A percentile compares a stretch with the other conserved stretches of the same genome.
These are phyloP conservation scores for Stagonosporopsis cucurbitacearum DNA, from an alignment of 2,329 filamentous ascomycete genomes.

Conservation along the genomic window DNA sequence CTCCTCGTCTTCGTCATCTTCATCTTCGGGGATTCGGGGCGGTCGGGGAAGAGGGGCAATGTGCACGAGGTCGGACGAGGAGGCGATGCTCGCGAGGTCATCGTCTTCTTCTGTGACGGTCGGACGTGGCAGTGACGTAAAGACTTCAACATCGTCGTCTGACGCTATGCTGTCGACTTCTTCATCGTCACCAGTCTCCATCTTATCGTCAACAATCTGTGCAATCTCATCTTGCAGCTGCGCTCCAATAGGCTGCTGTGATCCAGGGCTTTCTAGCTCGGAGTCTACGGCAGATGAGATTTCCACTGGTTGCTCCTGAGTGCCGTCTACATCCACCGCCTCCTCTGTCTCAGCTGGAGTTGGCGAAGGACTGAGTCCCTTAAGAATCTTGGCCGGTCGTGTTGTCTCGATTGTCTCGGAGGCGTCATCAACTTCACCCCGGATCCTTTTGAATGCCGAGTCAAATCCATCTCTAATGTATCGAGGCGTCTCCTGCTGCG, in stretches of 20 bases:
- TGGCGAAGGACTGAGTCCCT: slow-evolving; percentile 19
- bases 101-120: slow-evolving; percentile 6
- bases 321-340: slow-evolving; percentile 4
- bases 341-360: background rate
- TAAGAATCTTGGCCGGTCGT: slow-evolving; percentile 27
- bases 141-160: background rate
- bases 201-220: no score
- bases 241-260: background rate
- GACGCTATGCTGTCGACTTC: background rate
- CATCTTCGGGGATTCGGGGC: slow-evolving; percentile 1
- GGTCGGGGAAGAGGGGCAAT: slow-evolving; percentile 7
- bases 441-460: slow-evolving; percentile 30
- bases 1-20: slow-evolving; percentile 1
- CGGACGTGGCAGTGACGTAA: background rate
- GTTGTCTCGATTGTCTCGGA: slow-evolving; percentile 5
- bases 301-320: slow-evolving; percentile 27
- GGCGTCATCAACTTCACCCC: slow-evolving; percentile 8
- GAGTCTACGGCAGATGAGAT: slow-evolving; percentile 28
- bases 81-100: slow-evolving; percentile 23
- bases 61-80: slow-evolving; percentile 18
- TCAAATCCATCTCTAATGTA: slow-evolving; percentile 30
- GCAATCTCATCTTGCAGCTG: background rate
- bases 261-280: background rate
- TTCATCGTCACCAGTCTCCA: slow-evolving; percentile 4
- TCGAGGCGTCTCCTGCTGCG: slow-evolving; percentile 32